Percentiles rank a stretch among this genome's conserved stretches.
phyloP scores from a whole-genome alignment of 179 eudicot species.

The Vitellaria paradoxa region DNA sequence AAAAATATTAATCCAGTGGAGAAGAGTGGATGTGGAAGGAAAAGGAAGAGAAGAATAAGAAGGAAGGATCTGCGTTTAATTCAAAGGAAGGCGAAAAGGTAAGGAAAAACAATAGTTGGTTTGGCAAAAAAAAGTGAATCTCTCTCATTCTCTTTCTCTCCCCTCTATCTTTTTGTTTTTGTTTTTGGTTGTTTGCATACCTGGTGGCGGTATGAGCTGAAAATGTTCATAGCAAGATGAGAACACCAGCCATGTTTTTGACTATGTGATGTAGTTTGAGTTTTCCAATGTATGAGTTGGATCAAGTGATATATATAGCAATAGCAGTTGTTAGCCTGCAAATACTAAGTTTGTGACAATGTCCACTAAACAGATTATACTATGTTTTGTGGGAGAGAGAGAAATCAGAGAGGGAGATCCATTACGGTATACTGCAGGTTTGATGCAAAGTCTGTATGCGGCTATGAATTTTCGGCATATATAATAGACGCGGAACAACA shows the following conservation, averaged over 20 bases:
- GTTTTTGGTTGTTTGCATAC: not conserved
- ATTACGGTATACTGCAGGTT: too few species aligned
- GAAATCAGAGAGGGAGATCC: too few species aligned
- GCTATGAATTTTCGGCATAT: too few species aligned
- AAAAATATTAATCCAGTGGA: conserved; percentile 6
- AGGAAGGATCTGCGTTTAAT: conserved; percentile 5
- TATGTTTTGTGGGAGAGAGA: too few species aligned
- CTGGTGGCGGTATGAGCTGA: not conserved
- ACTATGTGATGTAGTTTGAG: not conserved
- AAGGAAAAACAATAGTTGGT: conserved; percentile 13
- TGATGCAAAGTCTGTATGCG: too few species aligned
- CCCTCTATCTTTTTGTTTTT: too few species aligned
- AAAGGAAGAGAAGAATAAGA: conserved; percentile 14
- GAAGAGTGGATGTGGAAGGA: conserved; percentile 3
- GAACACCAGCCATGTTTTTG: not conserved
- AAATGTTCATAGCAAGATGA: not conserved
- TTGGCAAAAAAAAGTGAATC: conserved; percentile 18
- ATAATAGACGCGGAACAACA: too few species aligned
- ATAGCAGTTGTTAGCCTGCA: not conserved
- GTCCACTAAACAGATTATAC: not conserved
- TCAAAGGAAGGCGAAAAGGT: conserved; percentile 16
- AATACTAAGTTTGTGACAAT: not conserved
- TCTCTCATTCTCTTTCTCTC: not conserved
- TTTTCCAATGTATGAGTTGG: not conserved
- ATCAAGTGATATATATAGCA: not conserved